Evolutionary conservation across 805 yeast species (phyloP).

Genomic region (Candida jianshihensis): DNA sequence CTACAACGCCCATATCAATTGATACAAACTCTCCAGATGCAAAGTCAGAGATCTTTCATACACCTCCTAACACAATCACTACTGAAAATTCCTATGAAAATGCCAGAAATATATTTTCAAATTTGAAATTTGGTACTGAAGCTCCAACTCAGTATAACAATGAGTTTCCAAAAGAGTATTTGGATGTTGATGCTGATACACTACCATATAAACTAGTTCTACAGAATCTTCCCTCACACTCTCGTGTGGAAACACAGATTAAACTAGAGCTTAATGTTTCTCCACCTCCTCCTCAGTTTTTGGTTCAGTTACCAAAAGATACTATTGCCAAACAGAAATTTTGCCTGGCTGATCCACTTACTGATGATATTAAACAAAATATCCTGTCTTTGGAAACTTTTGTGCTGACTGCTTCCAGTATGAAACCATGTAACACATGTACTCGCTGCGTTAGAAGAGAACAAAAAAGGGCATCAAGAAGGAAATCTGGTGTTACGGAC

Average conservation of each 20-base stretch:
- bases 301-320: slow-evolving; percentile 79
- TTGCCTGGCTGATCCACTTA: slow-evolving; percentile 44
- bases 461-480: slow-evolving; percentile 86
- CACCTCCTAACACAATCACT: slow-evolving; percentile 11
- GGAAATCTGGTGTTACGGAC: slow-evolving; percentile 75
- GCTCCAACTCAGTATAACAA: slow-evolving; percentile 16
- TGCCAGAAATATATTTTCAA: slow-evolving; percentile 18
- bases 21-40: slow-evolving; percentile 3
- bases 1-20: slow-evolving; percentile 13
- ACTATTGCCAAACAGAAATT: slow-evolving; percentile 83
- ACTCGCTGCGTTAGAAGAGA: slow-evolving; percentile 87
- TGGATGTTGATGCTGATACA: slow-evolving; percentile 20
- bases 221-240: slow-evolving; percentile 63
- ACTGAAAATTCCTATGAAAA: slow-evolving; percentile 17
- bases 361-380: slow-evolving; percentile 42
- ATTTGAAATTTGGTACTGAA: slow-evolving; percentile 21
- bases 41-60: slow-evolving; percentile 12
- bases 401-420: slow-evolving; percentile 55
- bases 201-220: slow-evolving; percentile 44
- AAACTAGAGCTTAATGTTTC: slow-evolving; percentile 60
- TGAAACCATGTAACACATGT: slow-evolving; percentile 69
- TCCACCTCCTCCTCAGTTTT: slow-evolving; percentile 70
- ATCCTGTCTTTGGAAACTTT: slow-evolving; percentile 68
- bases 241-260: slow-evolving; percentile 95
- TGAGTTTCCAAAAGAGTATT: slow-evolving; percentile 21